These are phyloP conservation scores for Nicotiana rustica DNA, from an alignment of 305 asterid genomes.

Conservation along the genomic window DNA sequence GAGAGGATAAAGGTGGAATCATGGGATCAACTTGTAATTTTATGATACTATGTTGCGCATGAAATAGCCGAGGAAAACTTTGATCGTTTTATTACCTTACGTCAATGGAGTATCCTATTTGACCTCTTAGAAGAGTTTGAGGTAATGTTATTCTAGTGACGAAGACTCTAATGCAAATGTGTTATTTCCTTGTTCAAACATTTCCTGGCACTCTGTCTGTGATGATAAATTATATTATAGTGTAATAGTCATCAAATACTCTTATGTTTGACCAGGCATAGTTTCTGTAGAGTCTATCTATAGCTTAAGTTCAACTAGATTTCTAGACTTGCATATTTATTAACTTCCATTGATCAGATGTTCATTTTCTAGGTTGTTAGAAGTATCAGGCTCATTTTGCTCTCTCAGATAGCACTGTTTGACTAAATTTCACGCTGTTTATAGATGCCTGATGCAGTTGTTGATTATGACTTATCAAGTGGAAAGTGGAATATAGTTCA, in stretches of 20 bases:
- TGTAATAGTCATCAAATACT: background rate
- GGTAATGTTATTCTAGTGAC: background rate
- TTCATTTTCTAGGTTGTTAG: background rate
- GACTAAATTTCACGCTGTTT: conserved; percentile 28
- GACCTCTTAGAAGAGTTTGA: background rate
- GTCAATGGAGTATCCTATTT: background rate
- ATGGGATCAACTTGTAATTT: background rate
- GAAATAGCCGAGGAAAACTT: background rate
- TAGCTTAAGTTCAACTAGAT: conserved; percentile 4
- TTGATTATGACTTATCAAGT: conserved; percentile 79
- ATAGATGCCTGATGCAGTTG: conserved; percentile 98
- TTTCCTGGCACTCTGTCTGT: background rate
- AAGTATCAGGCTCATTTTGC: conserved; percentile 3
- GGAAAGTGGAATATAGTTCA: conserved; percentile 84
- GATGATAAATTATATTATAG: background rate
- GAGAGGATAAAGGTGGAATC: background rate
- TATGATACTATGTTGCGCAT: background rate
- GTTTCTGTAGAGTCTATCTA: background rate
- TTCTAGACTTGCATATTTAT: background rate
- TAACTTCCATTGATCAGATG: background rate
- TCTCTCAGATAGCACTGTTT: background rate
- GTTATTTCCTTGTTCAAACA: background rate
- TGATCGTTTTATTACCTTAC: background rate
- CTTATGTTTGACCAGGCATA: background rate
- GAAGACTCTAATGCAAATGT: background rate